Evolutionary conservation across 2,329 filamentous ascomycete species (phyloP).

Genomic region (Epichloe glyceriae): DNA sequence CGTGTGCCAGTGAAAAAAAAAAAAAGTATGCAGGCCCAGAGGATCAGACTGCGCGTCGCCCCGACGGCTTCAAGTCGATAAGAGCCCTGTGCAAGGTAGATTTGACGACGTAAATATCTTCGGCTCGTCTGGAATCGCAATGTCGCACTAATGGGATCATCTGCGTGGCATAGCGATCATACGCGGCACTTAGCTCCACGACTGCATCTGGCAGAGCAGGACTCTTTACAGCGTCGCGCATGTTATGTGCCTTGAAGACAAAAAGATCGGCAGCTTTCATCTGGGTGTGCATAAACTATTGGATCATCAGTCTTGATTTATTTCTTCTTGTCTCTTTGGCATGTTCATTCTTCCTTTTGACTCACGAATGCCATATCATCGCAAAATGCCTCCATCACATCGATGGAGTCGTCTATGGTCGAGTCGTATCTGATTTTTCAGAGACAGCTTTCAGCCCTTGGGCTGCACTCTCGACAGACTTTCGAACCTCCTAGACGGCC

Average conservation of each 20-base stretch:
- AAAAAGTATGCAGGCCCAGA: neutral
- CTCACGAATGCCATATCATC: conserved; percentile 1
- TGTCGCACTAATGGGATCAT: neutral
- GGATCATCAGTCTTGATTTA: neutral
- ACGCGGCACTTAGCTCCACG: neutral
- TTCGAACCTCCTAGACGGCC: neutral
- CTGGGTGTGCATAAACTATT: neutral
- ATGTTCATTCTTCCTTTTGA: neutral
- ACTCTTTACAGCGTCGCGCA: neutral
- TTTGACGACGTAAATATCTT: neutral
- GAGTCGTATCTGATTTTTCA: neutral
- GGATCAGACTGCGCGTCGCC: neutral
- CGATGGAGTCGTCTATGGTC: neutral
- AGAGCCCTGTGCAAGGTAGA: neutral
- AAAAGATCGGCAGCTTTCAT: neutral
- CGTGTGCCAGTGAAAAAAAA: no score
- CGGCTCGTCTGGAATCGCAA: neutral
- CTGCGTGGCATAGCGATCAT: neutral
- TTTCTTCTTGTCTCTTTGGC: no score
- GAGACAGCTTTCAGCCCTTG: neutral
- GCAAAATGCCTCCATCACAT: neutral
- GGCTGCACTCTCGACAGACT: neutral
- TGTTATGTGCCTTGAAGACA: conserved; percentile 1
- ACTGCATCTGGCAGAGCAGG: neutral
- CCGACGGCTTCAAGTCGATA: neutral